Base-by-base conservation (phyloP, 2,329 filamentous ascomycete species). In the Talaromyces sp. region DNA sequence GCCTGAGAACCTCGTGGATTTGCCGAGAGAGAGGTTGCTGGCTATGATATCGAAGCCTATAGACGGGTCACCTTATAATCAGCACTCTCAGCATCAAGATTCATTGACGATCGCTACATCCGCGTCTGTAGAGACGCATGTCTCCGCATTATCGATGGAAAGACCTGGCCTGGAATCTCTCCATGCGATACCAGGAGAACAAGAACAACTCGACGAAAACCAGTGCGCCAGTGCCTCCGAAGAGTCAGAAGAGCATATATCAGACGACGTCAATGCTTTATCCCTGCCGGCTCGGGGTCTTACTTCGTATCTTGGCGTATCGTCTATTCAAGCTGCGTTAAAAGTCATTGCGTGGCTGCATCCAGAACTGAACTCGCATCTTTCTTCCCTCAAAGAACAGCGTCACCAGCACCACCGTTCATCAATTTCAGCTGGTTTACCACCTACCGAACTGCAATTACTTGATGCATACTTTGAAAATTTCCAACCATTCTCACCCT, bases 401-500 rank as follows among this genome's bases (percentile, higher is more conserved):
- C 51, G 17, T 36, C 36, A 17, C 6, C 36, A 43, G 11, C 60
- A 54, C 13, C 61, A 49, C 22, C 49, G 40, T 47, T 17, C 17
- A 25, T 25, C 19, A 34, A 10, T 53, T 40, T 22, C 51, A 15
- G 19, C 51, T 19, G 40, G 51, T 17, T n/a, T 36, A 13, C 38
- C 29, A 15, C 47, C 34, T 3, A 53, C 64, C 0, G 62, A 65
- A 36, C 19, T 34, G 73, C 86, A 86, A 5, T 80, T 91, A 10
- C 86, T 92, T 47, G 88, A 92, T 70, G 88, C 88, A n/a, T 92
- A 91, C 74, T 92, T 92, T 74, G 88, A 89, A 69, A 85, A 88
- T 36, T 85, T 91, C 27, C 90, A 92, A 67, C 85, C 88, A 1
- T 89, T 91, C 69, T 85, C 89, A 3, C 90, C 90, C 0, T 87